phyloP scores from a whole-genome alignment of 768 basidiomycete species.

The Sistotremastrum niveocremeum region DNA sequence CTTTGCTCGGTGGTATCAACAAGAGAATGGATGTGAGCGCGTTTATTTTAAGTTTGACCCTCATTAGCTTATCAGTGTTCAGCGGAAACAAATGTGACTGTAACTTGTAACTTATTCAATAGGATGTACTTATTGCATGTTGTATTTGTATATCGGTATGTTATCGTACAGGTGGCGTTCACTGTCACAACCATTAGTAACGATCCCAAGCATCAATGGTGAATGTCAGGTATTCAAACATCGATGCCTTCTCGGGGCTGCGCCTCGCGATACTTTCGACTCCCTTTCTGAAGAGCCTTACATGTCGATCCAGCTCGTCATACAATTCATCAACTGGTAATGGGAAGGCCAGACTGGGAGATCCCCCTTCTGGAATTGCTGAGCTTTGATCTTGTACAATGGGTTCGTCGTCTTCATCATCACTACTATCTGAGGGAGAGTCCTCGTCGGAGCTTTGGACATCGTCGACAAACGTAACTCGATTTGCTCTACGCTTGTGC shows the following conservation, averaged over 20 bases:
- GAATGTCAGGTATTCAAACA: constrained; percentile 65
- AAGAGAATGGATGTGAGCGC: constrained; percentile 29
- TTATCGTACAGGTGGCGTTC: neutral
- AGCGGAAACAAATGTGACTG: neutral
- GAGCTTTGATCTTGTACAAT: constrained; percentile 5
- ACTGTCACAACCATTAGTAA: constrained; percentile 6
- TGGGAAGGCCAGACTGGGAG: constrained; percentile 25
- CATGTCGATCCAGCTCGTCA: constrained; percentile 54
- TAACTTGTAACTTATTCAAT: neutral
- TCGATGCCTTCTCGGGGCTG: constrained; percentile 40
- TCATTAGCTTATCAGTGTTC: neutral
- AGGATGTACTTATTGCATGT: neutral
- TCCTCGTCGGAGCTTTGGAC: constrained; percentile 19
- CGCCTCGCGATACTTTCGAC: constrained; percentile 58
- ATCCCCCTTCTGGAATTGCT: constrained; percentile 22
- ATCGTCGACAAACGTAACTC: constrained; percentile 38
- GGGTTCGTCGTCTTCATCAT: constrained; percentile 21
- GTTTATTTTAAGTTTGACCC: neutral
- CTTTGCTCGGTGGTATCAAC: constrained; percentile 54
- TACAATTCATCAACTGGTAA: constrained; percentile 51
- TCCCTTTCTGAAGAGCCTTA: constrained; percentile 53
- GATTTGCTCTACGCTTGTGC: constrained; percentile 26
- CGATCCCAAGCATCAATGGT: constrained; percentile 68
- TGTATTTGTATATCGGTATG: neutral
- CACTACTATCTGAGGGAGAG: constrained; percentile 2